These are phyloP conservation scores for Pseudophaeomoniella oleicola DNA, from an alignment of 2,329 filamentous ascomycete species.

Conservation along the genomic window DNA sequence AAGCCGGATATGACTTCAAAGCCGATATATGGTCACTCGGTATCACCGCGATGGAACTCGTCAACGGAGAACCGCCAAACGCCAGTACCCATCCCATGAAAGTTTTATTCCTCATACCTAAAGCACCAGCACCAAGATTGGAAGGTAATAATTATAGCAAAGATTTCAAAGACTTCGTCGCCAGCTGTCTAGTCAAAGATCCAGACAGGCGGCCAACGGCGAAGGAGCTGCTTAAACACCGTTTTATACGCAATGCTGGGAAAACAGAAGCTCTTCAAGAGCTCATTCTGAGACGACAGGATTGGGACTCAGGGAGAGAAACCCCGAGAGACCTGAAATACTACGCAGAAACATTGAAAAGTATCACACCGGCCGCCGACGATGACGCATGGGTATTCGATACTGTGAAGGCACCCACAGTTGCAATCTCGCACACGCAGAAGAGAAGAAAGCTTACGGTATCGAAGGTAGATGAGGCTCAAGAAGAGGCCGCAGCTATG, in stretches of 20 bases:
- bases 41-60: constrained; percentile 82
- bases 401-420: constrained; percentile 62
- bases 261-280: constrained; percentile 82
- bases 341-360: constrained; percentile 83
- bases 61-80: constrained; percentile 76
- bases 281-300: constrained; percentile 64
- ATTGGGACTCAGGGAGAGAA: constrained; percentile 62
- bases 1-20: constrained; percentile 72
- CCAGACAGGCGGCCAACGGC: constrained; percentile 71
- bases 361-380: constrained; percentile 42
- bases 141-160: constrained; percentile 69
- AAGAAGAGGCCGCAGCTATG: constrained; percentile 22
- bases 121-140: constrained; percentile 68
- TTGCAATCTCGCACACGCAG: constrained; percentile 35
- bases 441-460: constrained; percentile 32
- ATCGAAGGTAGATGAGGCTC: constrained; percentile 17
- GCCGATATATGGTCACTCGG: constrained; percentile 89
- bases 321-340: constrained; percentile 61
- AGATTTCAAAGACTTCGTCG: constrained; percentile 88
- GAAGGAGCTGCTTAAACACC: constrained; percentile 73
- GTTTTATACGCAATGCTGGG: constrained; percentile 74
- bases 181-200: constrained; percentile 83
- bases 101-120: constrained; percentile 80
- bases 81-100: constrained; percentile 85
- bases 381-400: constrained; percentile 94